Conservation (phyloP, 345 rosid genomes). For the Boechera retrofracta region DNA sequence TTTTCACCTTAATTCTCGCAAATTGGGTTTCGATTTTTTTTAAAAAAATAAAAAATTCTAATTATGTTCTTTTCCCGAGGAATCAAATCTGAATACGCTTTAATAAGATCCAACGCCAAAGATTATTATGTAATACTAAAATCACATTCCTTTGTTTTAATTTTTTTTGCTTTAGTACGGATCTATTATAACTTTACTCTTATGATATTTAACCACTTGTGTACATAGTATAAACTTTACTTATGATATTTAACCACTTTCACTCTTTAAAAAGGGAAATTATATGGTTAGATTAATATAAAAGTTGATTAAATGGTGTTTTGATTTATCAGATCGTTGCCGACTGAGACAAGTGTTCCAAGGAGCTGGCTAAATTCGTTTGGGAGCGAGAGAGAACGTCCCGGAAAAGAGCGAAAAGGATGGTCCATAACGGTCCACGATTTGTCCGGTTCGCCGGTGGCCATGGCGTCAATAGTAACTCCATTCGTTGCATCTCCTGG, state of each 20-base stretch:
- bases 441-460: conserved; percentile 89
- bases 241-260: conserved; percentile 23
- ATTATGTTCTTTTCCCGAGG: conserved; percentile 13
- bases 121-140: conserved; percentile 17
- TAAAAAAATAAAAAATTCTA: background rate
- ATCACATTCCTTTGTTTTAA: conserved; percentile 19
- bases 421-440: conserved; percentile 95
- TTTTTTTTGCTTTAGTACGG: conserved; percentile 16
- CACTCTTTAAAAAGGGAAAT: background rate
- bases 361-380: conserved; percentile 82
- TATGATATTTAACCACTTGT: conserved; percentile 21
- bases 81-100: conserved; percentile 27
- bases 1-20: conserved; percentile 17
- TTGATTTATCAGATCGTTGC: conserved; percentile 60
- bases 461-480: conserved; percentile 78
- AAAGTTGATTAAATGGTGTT: conserved; percentile 4
- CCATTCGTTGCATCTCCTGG: conserved; percentile 91
- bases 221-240: conserved; percentile 26
- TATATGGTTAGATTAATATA: background rate
- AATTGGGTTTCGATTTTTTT: conserved; percentile 8
- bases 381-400: conserved; percentile 81
- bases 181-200: conserved; percentile 36
- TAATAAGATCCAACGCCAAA: conserved; percentile 22
- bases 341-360: conserved; percentile 54
- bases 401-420: conserved; percentile 79